A percentile compares a stretch with the other conserved stretches of the same genome.
Conservation (phyloP, 257 asterid species). For the Solanum etuberosum region DNA sequence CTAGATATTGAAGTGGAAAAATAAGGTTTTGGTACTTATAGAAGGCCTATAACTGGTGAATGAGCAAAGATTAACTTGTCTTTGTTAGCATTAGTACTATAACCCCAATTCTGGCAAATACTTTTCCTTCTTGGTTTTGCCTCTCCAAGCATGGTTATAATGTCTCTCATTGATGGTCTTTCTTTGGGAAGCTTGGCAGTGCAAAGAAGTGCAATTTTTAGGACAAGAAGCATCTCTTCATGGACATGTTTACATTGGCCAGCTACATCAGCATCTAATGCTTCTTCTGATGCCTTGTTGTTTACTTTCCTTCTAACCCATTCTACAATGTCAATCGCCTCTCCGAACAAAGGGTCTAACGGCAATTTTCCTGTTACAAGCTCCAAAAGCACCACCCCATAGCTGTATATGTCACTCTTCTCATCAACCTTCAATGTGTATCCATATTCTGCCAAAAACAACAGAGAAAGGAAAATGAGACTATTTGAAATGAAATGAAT, state of each 20-base stretch:
- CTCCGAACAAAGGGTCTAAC: slow-evolving; percentile 54
- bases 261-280: slow-evolving; percentile 50
- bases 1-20: background rate
- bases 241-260: slow-evolving; percentile 56
- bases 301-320: slow-evolving; percentile 46
- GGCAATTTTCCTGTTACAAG: slow-evolving; percentile 60
- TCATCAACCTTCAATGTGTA: slow-evolving; percentile 79
- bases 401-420: slow-evolving; percentile 77
- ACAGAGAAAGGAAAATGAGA: background rate
- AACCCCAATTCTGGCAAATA: slow-evolving; percentile 59
- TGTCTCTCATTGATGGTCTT: slow-evolving; percentile 75
- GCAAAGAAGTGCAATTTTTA: slow-evolving; percentile 64
- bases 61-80: slow-evolving; percentile 59
- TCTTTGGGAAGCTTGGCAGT: slow-evolving; percentile 77
- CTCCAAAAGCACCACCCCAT: slow-evolving; percentile 74
- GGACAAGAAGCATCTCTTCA: slow-evolving; percentile 75
- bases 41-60: slow-evolving; percentile 68
- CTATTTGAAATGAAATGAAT: background rate
- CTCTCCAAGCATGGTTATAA: slow-evolving; percentile 71
- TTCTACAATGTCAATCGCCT: slow-evolving; percentile 48
- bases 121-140: slow-evolving; percentile 82
- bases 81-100: slow-evolving; percentile 25
- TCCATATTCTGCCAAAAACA: slow-evolving; percentile 45
- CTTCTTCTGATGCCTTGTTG: slow-evolving; percentile 16
- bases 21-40: slow-evolving; percentile 13